Evolutionary conservation across 2,329 filamentous ascomycete genomes (phyloP), one percentile per base, ranked within the genome.

Genomic region (Zalaria sp.): DNA sequence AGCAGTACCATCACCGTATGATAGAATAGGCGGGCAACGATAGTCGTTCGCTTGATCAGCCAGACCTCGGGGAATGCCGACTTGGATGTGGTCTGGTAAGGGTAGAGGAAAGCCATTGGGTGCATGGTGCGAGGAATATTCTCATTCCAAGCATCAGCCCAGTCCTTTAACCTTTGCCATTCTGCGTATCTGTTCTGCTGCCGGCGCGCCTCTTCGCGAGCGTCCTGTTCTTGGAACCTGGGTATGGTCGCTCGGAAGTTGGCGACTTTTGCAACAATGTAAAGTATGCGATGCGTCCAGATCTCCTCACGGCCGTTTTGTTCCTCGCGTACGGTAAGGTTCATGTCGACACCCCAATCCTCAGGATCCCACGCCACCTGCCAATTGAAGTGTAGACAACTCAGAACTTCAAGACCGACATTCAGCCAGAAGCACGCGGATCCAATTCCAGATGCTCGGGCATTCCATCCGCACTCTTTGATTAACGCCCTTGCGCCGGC

Each of bases 341-440:
- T 73, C 69, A 91, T 77, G 52, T 93, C 80, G 11, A 95, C 69
- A 1, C 83, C 83, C 88, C 89, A 95, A 7, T 84, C 77, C 51
- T 94, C 85, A 1, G 87, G 88, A 41, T 93, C 79, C 85, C 87
- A 94, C 1, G 84, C 79, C 8, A 86, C 77, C 49, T 79, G 75
- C 82, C 84, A 93, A 57, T 89, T 87, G 61, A 86, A 86, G 49
- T 85, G 81, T 10, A 95, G 67, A 58, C 87, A 94, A 48, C 78
- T 85, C 27, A 95, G 68, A n/a, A 95, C 69, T 57, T 96, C 89
- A 72, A 94, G 82, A 10, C 81, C 82, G 10, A 93, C 79, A 52
- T 93, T 94, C 32, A 95, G 68, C 88, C 89, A 95, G 63, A 95
- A 95, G 59, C 88, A 95, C 1, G 88, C 86, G 0, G 79, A 76